Base-by-base conservation (phyloP, 2,329 filamentous ascomycete species). In the Nemania serpens region DNA sequence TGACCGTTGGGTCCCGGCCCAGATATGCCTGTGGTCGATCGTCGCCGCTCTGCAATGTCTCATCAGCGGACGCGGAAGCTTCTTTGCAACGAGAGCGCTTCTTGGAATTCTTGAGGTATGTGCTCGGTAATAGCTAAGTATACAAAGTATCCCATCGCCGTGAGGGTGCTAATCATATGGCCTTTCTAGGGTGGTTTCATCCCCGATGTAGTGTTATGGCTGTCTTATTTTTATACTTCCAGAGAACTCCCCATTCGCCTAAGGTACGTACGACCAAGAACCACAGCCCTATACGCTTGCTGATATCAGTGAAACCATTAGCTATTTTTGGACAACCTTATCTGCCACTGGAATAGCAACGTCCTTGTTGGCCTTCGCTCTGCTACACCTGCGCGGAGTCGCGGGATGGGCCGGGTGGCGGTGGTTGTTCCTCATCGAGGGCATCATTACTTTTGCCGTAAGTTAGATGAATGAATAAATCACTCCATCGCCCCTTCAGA, bases 341-440 rank as follows among this genome's bases (percentile, higher is more conserved):
- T 74, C 73, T 3, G 57, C 68, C 0, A 75, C 75, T 0, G 68
- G 66, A 2, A 72, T 78, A 18, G 37, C 74, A 18, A 73, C 74
- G 5, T 75, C 74, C 1, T 62, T 79, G 2, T 58, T 78, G 1
- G 77, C 77, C 2, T 77, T 74, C 29, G 76, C 66, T 3, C 59
- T 78, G 0, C 64, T 78, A 4, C 76, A 73, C 48, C 66, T 79
- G 20, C 75, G 76, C 18, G 76, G 76, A n/a, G 60, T 77, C 11
- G 49, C 69, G 5, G 76, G 75, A 9, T 74, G 72, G 65, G 74
- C 66, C 3, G 77, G 77, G 1, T 79, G 77, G 77, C 69, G 73
- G 5, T 84, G 81, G 79, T 72, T 84, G 6, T 83, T 87, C 65
- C 70, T 87, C 0, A 77, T 88, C 29, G 85, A 88, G 65, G 84